A percentile compares a stretch with the other conserved stretches of the same genome.
These are phyloP conservation scores for Colletotrichum camelliae DNA, from an alignment of 2,329 filamentous ascomycete species.

Conservation along the genomic window DNA sequence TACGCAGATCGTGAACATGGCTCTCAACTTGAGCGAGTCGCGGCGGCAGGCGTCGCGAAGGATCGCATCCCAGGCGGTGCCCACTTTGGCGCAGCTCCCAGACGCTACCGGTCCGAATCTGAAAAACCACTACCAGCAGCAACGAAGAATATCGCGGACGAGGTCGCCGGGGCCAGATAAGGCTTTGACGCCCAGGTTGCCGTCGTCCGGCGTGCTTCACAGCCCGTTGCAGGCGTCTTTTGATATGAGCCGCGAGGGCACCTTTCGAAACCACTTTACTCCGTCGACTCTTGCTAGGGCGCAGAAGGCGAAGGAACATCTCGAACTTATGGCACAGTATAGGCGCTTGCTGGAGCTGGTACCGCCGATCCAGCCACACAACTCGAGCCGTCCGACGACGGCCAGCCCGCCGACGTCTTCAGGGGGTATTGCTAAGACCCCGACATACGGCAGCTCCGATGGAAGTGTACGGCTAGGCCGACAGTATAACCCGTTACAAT, in stretches of 20 bases:
- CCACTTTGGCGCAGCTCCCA: conserved; percentile 56
- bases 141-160: conserved; percentile 66
- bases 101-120: conserved; percentile 64
- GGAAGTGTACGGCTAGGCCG: conserved; percentile 61
- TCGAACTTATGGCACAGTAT: conserved; percentile 88
- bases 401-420: conserved; percentile 50
- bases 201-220: conserved; percentile 43
- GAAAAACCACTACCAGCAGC: conserved; percentile 74
- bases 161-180: conserved; percentile 63
- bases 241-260: conserved; percentile 45
- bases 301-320: conserved; percentile 82
- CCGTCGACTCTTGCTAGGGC: conserved; percentile 80
- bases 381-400: conserved; percentile 39
- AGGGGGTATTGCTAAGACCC: conserved; percentile 30
- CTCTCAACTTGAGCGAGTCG: conserved; percentile 85
- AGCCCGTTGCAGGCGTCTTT: conserved; percentile 55
- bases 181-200: conserved; percentile 42
- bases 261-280: conserved; percentile 72
- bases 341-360: conserved; percentile 79
- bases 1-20: conserved; percentile 91
- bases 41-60: conserved; percentile 67
- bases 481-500: conserved; percentile 89
- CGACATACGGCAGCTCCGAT: conserved; percentile 34
- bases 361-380: conserved; percentile 68
- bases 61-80: conserved; percentile 57